phyloP scores from a whole-genome alignment of 2,329 filamentous ascomycete species.

The Fusarium pseudoanthophilum region DNA sequence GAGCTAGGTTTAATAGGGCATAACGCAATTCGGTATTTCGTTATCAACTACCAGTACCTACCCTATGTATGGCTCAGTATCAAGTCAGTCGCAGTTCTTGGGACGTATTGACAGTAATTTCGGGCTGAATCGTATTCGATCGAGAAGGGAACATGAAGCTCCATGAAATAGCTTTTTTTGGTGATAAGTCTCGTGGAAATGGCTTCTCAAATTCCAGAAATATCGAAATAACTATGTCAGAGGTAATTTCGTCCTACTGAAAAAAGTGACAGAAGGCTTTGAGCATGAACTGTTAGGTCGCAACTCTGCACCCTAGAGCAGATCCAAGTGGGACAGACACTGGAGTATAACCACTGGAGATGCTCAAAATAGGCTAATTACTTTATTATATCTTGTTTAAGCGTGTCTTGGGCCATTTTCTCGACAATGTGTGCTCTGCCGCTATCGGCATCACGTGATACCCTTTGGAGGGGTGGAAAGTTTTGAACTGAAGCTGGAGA shows the following conservation, averaged over 20 bases:
- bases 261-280: accelerated
- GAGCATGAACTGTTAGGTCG: too few species aligned
- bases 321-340: background rate
- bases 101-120: background rate
- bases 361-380: background rate
- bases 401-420: background rate
- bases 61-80: background rate
- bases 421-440: slow-evolving; percentile 6
- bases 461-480: slow-evolving; percentile 22
- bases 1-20: background rate
- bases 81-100: background rate
- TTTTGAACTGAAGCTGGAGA: slow-evolving; percentile 9
- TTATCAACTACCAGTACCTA: background rate
- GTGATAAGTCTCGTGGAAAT: too few species aligned
- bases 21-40: background rate
- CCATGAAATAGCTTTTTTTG: too few species aligned
- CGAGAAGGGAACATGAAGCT: too few species aligned
- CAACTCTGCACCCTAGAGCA: background rate
- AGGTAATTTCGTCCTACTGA: too few species aligned
- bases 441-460: slow-evolving; percentile 28
- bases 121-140: background rate
- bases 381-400: background rate
- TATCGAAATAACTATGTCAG: accelerated
- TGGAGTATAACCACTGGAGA: background rate
- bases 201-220: too few species aligned